phyloP scores from a whole-genome alignment of 2,329 filamentous ascomycete genomes.

The Talaromyces amestolkiae region DNA sequence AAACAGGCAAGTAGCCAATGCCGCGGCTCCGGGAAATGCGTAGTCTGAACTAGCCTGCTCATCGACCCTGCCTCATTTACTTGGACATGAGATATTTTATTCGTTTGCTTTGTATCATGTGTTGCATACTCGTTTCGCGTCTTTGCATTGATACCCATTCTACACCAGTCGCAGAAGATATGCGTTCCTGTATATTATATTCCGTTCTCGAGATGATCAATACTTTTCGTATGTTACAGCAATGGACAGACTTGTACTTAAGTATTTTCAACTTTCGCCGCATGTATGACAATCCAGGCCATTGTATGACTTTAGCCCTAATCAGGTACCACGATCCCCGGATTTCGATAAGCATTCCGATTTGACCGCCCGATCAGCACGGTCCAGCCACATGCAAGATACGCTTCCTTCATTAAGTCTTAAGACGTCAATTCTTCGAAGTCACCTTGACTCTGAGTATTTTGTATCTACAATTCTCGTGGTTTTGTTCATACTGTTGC shows the following conservation, averaged over 20 bases:
- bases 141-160: slow-evolving; percentile 17
- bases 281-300: neutral
- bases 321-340: neutral
- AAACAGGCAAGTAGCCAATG: slow-evolving; percentile 34
- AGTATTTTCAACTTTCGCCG: neutral
- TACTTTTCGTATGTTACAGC: neutral
- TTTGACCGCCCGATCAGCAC: neutral
- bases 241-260: neutral
- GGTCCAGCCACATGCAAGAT: neutral
- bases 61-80: neutral
- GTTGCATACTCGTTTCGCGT: slow-evolving; percentile 3
- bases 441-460: neutral
- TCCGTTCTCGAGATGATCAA: neutral
- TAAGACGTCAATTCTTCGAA: neutral
- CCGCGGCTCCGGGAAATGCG: slow-evolving; percentile 9
- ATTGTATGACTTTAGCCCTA: neutral
- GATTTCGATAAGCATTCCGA: slow-evolving; percentile 5
- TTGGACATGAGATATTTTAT: neutral
- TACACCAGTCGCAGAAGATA: neutral
- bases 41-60: neutral
- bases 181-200: slow-evolving; percentile 2
- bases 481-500: neutral
- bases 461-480: too few species aligned
- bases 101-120: slow-evolving; percentile 1
- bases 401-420: neutral